Evolutionary conservation across 495 filamentous ascomycete genomes (phyloP), one percentile per base, ranked within the genome.

Genomic region (Penicillium macrosclerotiorum): DNA sequence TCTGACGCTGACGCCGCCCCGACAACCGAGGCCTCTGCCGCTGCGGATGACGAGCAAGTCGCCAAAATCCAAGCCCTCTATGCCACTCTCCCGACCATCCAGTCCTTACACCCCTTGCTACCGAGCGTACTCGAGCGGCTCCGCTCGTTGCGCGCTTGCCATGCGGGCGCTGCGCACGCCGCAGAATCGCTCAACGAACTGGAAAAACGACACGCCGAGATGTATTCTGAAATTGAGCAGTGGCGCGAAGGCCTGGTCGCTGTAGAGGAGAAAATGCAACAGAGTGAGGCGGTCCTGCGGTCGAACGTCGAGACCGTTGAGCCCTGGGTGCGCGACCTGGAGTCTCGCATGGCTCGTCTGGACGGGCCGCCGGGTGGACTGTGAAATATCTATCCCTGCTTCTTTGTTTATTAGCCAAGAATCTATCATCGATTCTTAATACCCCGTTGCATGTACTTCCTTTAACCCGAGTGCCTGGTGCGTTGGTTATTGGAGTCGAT

Each of bases 61-160:
- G 78, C 89, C 30, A 95, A 95, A 63, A 86, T 97, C 61, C 92
- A 95, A 55, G 90, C 91, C 2, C 79, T 99, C 3, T 97, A 96
- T 64, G 84, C 85, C 2, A 88, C 88, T 12, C 76, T 99, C 4
- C 83, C 89, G 5, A 92, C 89, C 8, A 94, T 99, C 50, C 89
- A 96, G 65, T 87, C 78, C 42, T 72, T 97, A 11, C 77, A 87
- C 3, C 93, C 94, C 5, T 68, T 95, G 17, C 74, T 99, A 9
- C 94, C 94, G 6, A 80, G 87, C 4, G 73, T 96, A 17, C 74
- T 99, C 3, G 89, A 96, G 58, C 79, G 94, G 13, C 71, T 99
- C 29, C 76, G 90, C 29, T 92, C 88, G 7, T 73, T 99, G 36
- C 78, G 89, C 46, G 79, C 83, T 17, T 84, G 96, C 25, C 93